These are phyloP conservation scores for Talinum fruticosum DNA, from an alignment of 148 eudicot genomes.

Conservation along the genomic window DNA sequence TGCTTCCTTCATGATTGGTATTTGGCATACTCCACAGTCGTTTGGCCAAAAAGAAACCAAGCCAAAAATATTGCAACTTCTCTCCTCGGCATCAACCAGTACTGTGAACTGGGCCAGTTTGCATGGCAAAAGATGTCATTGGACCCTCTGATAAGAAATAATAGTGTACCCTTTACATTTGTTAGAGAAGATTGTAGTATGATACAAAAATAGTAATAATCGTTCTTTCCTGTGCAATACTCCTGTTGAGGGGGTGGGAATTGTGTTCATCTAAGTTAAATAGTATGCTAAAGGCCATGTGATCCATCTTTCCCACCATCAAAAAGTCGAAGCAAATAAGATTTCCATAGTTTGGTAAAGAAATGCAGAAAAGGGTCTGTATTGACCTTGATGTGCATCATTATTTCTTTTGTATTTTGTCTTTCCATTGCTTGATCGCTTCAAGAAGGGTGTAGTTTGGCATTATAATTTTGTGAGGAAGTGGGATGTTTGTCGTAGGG, in stretches of 20 bases:
- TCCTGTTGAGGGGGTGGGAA: not conserved
- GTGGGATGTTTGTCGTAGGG: conserved; percentile 59
- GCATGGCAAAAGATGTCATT: not conserved
- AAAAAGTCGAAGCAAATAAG: not conserved
- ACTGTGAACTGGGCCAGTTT: not conserved
- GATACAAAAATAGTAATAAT: too few species aligned
- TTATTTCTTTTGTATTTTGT: conserved; percentile 23
- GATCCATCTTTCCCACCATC: not conserved
- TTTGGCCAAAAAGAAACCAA: not conserved
- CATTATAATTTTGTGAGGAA: conserved; percentile 57
- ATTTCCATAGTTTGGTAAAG: not conserved
- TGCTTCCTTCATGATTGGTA: not conserved
- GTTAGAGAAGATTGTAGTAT: not conserved
- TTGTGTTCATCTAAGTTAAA: not conserved
- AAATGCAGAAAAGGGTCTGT: not conserved
- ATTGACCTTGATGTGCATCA: not conserved
- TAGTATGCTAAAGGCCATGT: not conserved
- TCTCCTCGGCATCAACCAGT: not conserved
- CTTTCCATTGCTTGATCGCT: conserved; percentile 80
- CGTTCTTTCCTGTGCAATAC: not conserved
- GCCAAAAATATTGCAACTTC: not conserved
- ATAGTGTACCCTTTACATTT: not conserved
- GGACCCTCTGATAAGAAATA: not conserved
- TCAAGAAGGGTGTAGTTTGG: conserved; percentile 70
- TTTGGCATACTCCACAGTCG: not conserved